phyloP scores from a whole-genome alignment of 2,329 filamentous ascomycete genomes.

The Colletotrichum sp. region DNA sequence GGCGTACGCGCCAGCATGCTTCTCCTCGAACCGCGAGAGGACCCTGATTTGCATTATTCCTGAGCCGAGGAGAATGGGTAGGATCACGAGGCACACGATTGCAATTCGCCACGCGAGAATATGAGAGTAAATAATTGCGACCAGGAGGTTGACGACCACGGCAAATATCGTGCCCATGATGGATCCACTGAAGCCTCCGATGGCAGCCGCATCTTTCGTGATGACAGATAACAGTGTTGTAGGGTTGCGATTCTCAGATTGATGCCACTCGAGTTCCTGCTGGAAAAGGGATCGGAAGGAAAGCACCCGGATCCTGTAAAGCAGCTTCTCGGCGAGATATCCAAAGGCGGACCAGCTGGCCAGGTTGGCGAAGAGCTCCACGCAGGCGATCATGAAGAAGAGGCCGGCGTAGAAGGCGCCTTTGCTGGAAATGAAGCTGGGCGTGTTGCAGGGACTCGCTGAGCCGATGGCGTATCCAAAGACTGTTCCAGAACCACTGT shows the following conservation, averaged over 20 bases:
- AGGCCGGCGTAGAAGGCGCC: constrained; percentile 59
- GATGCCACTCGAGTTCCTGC: constrained; percentile 75
- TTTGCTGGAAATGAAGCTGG: constrained; percentile 38
- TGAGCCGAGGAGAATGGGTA: constrained; percentile 71
- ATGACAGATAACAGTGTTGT: constrained; percentile 69
- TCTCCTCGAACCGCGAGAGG: constrained; percentile 65
- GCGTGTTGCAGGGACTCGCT: constrained; percentile 52
- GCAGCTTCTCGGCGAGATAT: constrained; percentile 62
- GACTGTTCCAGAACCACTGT: constrained; percentile 59
- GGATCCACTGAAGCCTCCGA: constrained; percentile 73
- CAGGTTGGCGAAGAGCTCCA: constrained; percentile 57
- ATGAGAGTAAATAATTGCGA: constrained; percentile 71
- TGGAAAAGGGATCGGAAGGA: constrained; percentile 69
- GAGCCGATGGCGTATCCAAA: constrained; percentile 46
- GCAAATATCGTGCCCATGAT: constrained; percentile 74
- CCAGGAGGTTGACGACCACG: constrained; percentile 70
- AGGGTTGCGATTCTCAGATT: constrained; percentile 67
- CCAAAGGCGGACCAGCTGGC: constrained; percentile 59
- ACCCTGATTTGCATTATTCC: constrained; percentile 73
- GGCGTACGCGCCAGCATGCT: constrained; percentile 68
- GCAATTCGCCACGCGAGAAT: constrained; percentile 80
- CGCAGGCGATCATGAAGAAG: constrained; percentile 58
- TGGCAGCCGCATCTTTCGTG: constrained; percentile 70
- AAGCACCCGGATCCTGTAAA: constrained; percentile 67
- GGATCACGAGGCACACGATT: constrained; percentile 71